These are phyloP conservation scores for Serendipita sp. DNA, from an alignment of 768 basidiomycete species.

Conservation along the genomic window DNA sequence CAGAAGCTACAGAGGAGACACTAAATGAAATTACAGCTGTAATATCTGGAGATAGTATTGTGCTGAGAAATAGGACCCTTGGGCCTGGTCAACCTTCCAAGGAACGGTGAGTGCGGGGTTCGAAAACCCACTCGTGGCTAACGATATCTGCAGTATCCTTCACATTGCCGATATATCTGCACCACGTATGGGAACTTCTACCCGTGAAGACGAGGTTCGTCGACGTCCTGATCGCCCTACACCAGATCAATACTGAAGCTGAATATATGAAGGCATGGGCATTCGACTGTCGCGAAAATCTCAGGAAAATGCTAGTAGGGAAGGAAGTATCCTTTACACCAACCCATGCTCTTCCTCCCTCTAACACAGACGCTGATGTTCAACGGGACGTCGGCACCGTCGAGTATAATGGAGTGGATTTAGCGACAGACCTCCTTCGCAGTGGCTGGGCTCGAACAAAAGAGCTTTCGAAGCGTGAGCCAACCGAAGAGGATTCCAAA, in stretches of 20 bases:
- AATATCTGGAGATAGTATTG: constrained; percentile 77
- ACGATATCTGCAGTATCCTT: constrained; percentile 39
- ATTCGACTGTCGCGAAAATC: constrained; percentile 83
- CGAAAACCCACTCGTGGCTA: constrained; percentile 7
- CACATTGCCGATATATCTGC: constrained; percentile 79
- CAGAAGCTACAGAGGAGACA: not conserved
- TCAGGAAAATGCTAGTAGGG: constrained; percentile 71
- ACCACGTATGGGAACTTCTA: constrained; percentile 67
- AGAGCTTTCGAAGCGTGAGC: constrained; percentile 60
- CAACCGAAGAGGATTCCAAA: constrained; percentile 57
- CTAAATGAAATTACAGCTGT: constrained; percentile 36
- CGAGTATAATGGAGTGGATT: constrained; percentile 54
- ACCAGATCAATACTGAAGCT: not conserved
- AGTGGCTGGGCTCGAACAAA: constrained; percentile 91
- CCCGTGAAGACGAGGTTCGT: constrained; percentile 74
- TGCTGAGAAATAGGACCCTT: constrained; percentile 59
- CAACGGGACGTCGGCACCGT: constrained; percentile 66
- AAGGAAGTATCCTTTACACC: constrained; percentile 79
- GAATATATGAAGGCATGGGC: constrained; percentile 52
- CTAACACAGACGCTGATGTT: constrained; percentile 39
- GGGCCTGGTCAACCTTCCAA: constrained; percentile 78
- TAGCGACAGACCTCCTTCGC: constrained; percentile 59
- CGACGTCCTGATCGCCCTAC: constrained; percentile 8
- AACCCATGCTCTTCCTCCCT: constrained; percentile 51
- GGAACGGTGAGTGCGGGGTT: constrained; percentile 43